Evolutionary conservation across 2,329 filamentous ascomycete species (phyloP), one percentile per base, ranked within the genome.

Genomic region (Botrytis elliptica): DNA sequence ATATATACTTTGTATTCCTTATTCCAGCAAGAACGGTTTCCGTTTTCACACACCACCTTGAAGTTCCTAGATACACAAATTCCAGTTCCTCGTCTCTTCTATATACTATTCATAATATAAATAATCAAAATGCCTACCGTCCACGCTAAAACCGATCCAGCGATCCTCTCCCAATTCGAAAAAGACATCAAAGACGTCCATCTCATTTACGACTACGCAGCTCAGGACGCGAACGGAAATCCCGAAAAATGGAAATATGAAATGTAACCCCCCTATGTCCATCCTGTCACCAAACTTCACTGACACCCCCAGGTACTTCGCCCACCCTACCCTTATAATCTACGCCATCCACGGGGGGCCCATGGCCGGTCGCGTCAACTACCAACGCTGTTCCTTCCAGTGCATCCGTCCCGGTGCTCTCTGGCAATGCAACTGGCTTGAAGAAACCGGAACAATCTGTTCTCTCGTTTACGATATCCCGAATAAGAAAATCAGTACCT

Each of bases 401-500:
- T 57, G 52, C n/a, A 57, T 57, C 14, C 52, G 52, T 18, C 52
- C n/a, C 7, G 52, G 52, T 18, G 14, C n/a, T 57, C 52, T 57
- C n/a, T 57, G 52, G 52, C 52, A 57, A 57, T 57, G 52, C 6
- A 57, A 57, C 52, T 57, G 52, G 52, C n/a, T 57, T 2, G 52
- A 57, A 29, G 52, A 57, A 57, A 57, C 52, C 6, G 52, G 52
- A 18, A 57, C 52, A 29, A 57, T 57, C 14, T 57, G 52, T 18
- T 57, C 52, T 29, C 52, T 57, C 14, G 52, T 57, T 14, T 57
- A 57, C 16, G 55, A 70, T 16, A 70, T 70, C 55, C 55, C 67
- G 3, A 40, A n/a, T 10, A 44, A 59, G 52, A 60, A 70, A 7
- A 84, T 88, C 66, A 87, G 85, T 0, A 57, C 87, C 0, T 77